Conservation (phyloP, 805 yeast genomes). For the Tetrapisispora namnaoensis region DNA sequence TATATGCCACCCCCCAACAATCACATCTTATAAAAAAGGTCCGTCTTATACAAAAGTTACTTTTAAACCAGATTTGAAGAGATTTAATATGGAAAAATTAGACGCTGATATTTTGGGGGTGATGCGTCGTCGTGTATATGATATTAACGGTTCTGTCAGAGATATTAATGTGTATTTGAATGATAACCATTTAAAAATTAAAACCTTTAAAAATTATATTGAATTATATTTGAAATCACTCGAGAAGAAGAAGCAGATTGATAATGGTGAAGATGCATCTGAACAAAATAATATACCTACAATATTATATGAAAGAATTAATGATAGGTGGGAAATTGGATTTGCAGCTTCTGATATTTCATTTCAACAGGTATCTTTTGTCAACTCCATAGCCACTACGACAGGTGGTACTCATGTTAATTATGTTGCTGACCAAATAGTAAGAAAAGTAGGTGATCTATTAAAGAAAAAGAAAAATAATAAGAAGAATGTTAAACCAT, state of each 20-base stretch:
- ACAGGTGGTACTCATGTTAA: slow-evolving; percentile 95
- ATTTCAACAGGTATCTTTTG: slow-evolving; percentile 92
- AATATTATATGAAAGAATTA: slow-evolving; percentile 68
- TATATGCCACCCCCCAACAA: slow-evolving; percentile 63
- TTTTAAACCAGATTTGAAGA: slow-evolving; percentile 76
- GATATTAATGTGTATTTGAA: slow-evolving; percentile 73
- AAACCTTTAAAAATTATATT: slow-evolving; percentile 76
- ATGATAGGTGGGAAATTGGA: slow-evolving; percentile 92
- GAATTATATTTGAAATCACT: slow-evolving; percentile 81
- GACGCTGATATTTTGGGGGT: slow-evolving; percentile 81
- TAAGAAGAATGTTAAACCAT: slow-evolving; percentile 71
- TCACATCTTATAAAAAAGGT: slow-evolving; percentile 40
- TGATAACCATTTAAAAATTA: slow-evolving; percentile 58
- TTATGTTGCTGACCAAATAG: slow-evolving; percentile 73
- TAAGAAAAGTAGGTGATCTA: slow-evolving; percentile 61
- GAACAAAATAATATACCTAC: slow-evolving; percentile 36
- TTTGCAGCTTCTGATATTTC: slow-evolving; percentile 86
- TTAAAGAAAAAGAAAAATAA: slow-evolving; percentile 53
- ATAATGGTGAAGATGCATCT: slow-evolving; percentile 30
- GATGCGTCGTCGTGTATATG: slow-evolving; percentile 86
- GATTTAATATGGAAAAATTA: slow-evolving; percentile 75
- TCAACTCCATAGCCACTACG: slow-evolving; percentile 94
- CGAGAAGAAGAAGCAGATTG: slow-evolving; percentile 35
- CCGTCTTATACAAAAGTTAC: slow-evolving; percentile 79
- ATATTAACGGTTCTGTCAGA: slow-evolving; percentile 85